A percentile compares a stretch with the other conserved stretches of the same genome.
These are phyloP conservation scores for Starmerella vitae DNA, from an alignment of 805 yeast genomes.

Conservation along the genomic window DNA sequence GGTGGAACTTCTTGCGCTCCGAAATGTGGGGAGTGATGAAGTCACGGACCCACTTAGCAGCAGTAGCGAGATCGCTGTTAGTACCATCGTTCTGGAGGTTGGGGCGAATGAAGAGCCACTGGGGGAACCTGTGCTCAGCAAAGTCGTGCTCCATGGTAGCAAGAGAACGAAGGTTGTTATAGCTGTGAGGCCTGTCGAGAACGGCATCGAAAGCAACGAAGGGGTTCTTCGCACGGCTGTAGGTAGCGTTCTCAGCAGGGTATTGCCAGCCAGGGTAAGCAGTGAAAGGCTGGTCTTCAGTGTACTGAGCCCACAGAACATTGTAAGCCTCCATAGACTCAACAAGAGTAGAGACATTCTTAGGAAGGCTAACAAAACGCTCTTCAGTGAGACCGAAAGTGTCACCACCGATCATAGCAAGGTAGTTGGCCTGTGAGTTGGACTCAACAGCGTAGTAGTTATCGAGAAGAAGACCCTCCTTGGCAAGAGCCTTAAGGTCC, in stretches of 20 bases:
- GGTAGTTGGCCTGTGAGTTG: slow-evolving; percentile 43
- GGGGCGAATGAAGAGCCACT: slow-evolving; percentile 42
- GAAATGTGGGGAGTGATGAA: slow-evolving; percentile 33
- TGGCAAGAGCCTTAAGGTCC: slow-evolving; percentile 33
- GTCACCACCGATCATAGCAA: slow-evolving; percentile 40
- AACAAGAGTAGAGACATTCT: slow-evolving; percentile 36
- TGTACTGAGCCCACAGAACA: slow-evolving; percentile 43
- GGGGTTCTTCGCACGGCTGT: slow-evolving; percentile 43
- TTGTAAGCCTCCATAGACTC: slow-evolving; percentile 36
- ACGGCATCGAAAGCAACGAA: slow-evolving; percentile 33
- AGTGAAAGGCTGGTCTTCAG: slow-evolving; percentile 41
- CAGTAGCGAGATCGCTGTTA: slow-evolving; percentile 34
- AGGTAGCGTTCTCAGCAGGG: slow-evolving; percentile 32
- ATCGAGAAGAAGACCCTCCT: slow-evolving; percentile 34
- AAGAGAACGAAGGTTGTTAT: slow-evolving; percentile 36
- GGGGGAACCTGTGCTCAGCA: slow-evolving; percentile 33
- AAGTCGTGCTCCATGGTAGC: slow-evolving; percentile 34
- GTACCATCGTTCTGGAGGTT: slow-evolving; percentile 44
- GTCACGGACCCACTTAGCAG: slow-evolving; percentile 35
- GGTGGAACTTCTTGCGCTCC: slow-evolving; percentile 34
- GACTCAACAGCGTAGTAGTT: slow-evolving; percentile 42
- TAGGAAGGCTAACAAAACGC: slow-evolving; percentile 34
- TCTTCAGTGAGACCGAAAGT: slow-evolving; percentile 38
- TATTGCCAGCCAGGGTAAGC: slow-evolving; percentile 39
- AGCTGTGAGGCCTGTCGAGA: slow-evolving; percentile 28